These are phyloP conservation scores for Suhomyces canberraensis DNA, from an alignment of 805 yeast genomes.

Conservation along the genomic window DNA sequence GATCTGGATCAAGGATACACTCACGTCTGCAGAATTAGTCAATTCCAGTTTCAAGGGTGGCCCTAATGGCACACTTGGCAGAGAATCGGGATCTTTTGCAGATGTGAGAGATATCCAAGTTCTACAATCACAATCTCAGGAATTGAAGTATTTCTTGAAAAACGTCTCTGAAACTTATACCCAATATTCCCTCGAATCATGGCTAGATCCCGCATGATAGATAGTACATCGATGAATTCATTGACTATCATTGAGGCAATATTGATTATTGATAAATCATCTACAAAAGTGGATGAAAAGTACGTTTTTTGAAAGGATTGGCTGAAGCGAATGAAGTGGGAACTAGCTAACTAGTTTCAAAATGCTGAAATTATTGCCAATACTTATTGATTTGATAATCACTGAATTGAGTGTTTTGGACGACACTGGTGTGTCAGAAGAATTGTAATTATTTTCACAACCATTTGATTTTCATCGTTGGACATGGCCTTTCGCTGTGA, in stretches of 20 bases:
- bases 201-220: conserved; percentile 55
- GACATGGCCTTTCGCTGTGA: conserved; percentile 65
- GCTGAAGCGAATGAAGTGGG: conserved; percentile 25
- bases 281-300: conserved; percentile 71
- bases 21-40: conserved; percentile 12
- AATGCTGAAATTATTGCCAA: conserved; percentile 72
- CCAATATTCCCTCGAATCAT: conserved; percentile 52
- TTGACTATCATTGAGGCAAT: conserved; percentile 72
- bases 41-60: conserved; percentile 6
- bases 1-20: conserved; percentile 11
- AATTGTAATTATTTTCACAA: conserved; percentile 40
- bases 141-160: conserved; percentile 45
- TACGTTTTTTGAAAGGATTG: conserved; percentile 66
- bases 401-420: conserved; percentile 32
- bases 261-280: conserved; percentile 76
- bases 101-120: conserved; percentile 30
- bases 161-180: conserved; percentile 56
- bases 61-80: conserved; percentile 5
- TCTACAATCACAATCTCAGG: conserved; percentile 35
- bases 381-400: conserved; percentile 51
- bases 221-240: conserved; percentile 59
- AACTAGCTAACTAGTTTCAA: conserved; percentile 38
- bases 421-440: conserved; percentile 14
- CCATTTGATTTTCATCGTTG: conserved; percentile 60
- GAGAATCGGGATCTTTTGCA: conserved; percentile 6